Percentiles rank a stretch among this genome's conserved stretches.
Evolutionary conservation across 2,329 filamentous ascomycete species (phyloP).

Genomic region (Colletotrichum sp.): DNA sequence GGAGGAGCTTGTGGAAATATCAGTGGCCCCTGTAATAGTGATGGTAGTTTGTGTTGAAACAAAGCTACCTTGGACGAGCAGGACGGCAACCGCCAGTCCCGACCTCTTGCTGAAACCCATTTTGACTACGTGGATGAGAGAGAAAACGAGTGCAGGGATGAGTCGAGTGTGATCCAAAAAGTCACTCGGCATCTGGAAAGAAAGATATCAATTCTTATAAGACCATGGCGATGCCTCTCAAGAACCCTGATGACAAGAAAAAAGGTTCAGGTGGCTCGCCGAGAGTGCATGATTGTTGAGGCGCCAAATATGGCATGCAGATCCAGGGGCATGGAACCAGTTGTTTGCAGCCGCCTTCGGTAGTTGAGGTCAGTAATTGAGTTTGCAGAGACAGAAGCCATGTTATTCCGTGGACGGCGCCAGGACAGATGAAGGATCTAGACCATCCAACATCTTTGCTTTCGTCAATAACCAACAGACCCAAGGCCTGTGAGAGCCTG

Average conservation of each 20-base stretch:
- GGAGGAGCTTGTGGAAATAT: not conserved
- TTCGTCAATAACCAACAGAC: not conserved
- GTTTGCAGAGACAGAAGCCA: not conserved
- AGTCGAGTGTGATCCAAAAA: not conserved
- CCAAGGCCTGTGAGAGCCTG: not conserved
- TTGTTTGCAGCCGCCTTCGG: not conserved
- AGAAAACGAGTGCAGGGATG: not conserved
- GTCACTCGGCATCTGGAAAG: not conserved
- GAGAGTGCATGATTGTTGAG: not conserved
- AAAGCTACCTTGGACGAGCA: not conserved
- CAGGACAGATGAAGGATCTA: not conserved
- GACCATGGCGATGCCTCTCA: not conserved
- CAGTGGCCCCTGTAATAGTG: not conserved
- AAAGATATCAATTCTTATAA: not conserved
- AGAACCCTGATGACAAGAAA: not conserved
- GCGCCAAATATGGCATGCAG: not conserved
- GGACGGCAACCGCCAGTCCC: not conserved
- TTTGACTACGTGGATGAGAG: not conserved
- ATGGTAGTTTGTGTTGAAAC: not conserved
- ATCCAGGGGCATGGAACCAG: not conserved
- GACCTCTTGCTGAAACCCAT: not conserved
- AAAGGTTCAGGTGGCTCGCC: not conserved
- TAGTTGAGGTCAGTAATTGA: not conserved
- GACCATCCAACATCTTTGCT: not conserved
- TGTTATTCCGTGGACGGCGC: not conserved